Conservation (phyloP, 257 asterid species). For the Voacanga thouarsii region DNA sequence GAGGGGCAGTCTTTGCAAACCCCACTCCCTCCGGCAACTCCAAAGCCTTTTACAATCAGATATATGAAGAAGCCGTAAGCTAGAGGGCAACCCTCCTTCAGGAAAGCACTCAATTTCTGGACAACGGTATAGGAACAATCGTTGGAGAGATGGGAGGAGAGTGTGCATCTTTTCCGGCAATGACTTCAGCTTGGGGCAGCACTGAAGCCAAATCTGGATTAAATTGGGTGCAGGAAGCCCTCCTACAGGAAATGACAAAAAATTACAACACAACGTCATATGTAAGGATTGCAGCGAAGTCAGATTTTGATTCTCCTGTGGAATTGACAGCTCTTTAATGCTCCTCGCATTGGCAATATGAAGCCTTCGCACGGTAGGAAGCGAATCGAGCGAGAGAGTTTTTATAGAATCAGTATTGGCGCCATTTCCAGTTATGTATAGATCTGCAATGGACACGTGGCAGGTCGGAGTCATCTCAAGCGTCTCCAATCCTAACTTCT, state of each 20-base stretch:
- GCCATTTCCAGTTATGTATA: fast-evolving
- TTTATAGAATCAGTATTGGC: not conserved
- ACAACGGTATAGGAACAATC: not conserved
- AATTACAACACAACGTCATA: no score
- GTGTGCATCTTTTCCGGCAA: conserved; percentile 15
- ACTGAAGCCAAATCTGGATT: fast-evolving
- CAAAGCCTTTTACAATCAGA: not conserved
- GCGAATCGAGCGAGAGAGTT: not conserved
- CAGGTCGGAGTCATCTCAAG: no score
- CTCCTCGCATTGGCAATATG: fast-evolving
- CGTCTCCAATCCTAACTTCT: not conserved
- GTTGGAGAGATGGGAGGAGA: conserved; percentile 1
- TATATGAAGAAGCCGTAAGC: not conserved
- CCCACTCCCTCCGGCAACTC: not conserved
- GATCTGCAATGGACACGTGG: not conserved
- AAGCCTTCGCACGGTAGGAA: not conserved
- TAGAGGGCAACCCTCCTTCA: no score
- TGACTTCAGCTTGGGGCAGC: not conserved
- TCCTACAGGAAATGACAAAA: no score
- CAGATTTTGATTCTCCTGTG: no score
- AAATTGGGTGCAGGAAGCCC: not conserved
- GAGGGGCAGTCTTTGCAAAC: conserved; percentile 4
- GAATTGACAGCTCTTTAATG: not conserved
- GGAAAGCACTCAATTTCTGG: not conserved
- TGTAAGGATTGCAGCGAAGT: no score